These are phyloP conservation scores for Fusarium sp. DNA, from an alignment of 2,329 filamentous ascomycete genomes.

Conservation along the genomic window DNA sequence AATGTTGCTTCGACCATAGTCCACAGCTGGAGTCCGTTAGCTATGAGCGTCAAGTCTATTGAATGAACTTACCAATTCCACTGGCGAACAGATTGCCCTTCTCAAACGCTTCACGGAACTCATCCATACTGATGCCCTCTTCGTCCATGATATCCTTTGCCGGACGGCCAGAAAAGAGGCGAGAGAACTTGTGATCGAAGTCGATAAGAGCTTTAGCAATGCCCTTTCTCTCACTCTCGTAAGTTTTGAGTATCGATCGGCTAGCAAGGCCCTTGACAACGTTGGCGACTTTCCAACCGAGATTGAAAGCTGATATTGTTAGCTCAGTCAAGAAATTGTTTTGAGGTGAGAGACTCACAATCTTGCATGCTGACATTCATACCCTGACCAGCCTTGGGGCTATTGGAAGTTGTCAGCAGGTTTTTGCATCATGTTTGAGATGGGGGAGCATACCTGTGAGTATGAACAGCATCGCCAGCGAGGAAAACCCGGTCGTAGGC, in stretches of 20 bases:
- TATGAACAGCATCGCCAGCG: constrained; percentile 71
- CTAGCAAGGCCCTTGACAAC: constrained; percentile 55
- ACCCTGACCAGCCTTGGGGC: constrained; percentile 72
- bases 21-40: neutral
- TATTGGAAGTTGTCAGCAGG: neutral
- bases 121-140: constrained; percentile 67
- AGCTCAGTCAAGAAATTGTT: neutral
- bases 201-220: constrained; percentile 73
- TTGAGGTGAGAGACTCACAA: neutral
- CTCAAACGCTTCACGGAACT: constrained; percentile 68
- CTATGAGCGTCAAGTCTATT: rapidly evolving
- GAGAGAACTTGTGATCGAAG: constrained; percentile 66
- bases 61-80: neutral
- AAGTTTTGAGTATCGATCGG: constrained; percentile 56
- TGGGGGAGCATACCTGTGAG: constrained; percentile 43
- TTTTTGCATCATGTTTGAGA: rapidly evolving
- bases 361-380: constrained; percentile 80
- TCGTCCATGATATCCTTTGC: constrained; percentile 69
- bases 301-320: constrained; percentile 47
- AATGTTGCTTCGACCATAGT: constrained; percentile 28
- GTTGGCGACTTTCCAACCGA: constrained; percentile 64
- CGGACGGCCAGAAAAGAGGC: constrained; percentile 58
- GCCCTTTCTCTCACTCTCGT: constrained; percentile 60
- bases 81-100: constrained; percentile 58
- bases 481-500: constrained; percentile 69